These are phyloP conservation scores for Sechiopsis laciniata DNA, from an alignment of 306 rosid species.

Conservation along the genomic window DNA sequence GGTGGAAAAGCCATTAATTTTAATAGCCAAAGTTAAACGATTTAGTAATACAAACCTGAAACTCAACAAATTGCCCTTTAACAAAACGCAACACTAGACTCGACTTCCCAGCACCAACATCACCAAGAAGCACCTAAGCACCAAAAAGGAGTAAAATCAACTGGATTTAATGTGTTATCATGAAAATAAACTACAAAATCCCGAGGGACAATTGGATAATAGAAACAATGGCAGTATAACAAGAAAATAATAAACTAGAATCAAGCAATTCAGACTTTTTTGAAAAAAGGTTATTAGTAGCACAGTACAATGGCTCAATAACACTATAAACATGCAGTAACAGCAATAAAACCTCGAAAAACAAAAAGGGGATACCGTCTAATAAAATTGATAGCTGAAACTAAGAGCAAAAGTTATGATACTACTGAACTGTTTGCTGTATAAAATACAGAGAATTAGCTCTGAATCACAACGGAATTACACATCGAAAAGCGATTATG, in stretches of 20 bases:
- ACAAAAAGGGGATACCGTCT: not conserved
- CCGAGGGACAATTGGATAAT: not conserved
- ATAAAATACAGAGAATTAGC: slow-evolving; percentile 3
- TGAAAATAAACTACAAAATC: not conserved
- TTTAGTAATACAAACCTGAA: slow-evolving; percentile 37
- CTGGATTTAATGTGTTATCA: not conserved
- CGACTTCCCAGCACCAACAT: slow-evolving; percentile 63
- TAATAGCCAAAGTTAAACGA: not conserved
- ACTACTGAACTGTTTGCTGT: not conserved
- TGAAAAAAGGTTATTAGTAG: too few relatives aligned
- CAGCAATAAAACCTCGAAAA: not conserved
- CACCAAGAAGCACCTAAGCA: slow-evolving; percentile 55
- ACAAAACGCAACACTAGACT: slow-evolving; percentile 58
- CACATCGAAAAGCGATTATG: not conserved
- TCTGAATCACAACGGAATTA: not conserved
- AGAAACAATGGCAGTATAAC: not conserved
- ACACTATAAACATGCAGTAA: not conserved
- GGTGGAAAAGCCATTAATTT: not conserved
- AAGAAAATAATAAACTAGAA: too few relatives aligned
- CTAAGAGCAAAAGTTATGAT: not conserved
- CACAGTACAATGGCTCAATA: not conserved
- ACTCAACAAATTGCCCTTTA: slow-evolving; percentile 52
- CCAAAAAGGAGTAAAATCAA: slow-evolving; percentile 1
- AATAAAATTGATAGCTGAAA: not conserved
- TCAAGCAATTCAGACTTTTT: too few relatives aligned